A percentile compares a stretch with the other conserved stretches of the same genome.
phyloP scores from a whole-genome alignment of 805 yeast species.

The Barnettozyma sucrosica region DNA sequence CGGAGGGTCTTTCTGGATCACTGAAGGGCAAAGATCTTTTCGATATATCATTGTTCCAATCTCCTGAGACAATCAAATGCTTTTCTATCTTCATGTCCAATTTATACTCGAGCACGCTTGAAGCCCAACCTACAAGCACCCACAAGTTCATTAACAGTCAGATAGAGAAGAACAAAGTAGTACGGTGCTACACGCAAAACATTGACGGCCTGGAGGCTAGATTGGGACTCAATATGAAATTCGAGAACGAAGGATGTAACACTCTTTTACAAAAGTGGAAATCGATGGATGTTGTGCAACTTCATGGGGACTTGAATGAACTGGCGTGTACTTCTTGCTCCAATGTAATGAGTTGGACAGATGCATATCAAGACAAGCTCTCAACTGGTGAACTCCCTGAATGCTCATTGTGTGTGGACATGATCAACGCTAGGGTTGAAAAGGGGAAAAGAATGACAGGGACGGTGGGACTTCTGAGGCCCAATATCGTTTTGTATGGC shows the following conservation, averaged over 20 bases:
- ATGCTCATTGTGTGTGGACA: constrained; percentile 63
- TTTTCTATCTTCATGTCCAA: constrained; percentile 89
- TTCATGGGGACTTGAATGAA: constrained; percentile 83
- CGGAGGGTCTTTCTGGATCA: constrained; percentile 4
- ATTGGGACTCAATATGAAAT: constrained; percentile 58
- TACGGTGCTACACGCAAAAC: constrained; percentile 91
- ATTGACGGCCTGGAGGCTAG: constrained; percentile 81
- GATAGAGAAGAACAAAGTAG: constrained; percentile 51
- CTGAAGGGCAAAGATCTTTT: constrained; percentile 89
- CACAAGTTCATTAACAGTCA: constrained; percentile 55
- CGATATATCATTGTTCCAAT: constrained; percentile 76
- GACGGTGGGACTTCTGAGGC: constrained; percentile 70
- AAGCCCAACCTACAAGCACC: constrained; percentile 77
- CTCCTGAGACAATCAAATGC: constrained; percentile 55
- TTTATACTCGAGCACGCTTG: constrained; percentile 54
- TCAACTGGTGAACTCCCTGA: constrained; percentile 66
- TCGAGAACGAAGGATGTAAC: constrained; percentile 24
- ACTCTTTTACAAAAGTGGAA: constrained; percentile 43
- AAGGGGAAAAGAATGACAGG: constrained; percentile 74
- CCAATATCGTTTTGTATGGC: constrained; percentile 88
- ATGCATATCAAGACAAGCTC: constrained; percentile 40
- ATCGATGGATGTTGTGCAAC: constrained; percentile 70
- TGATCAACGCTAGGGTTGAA: constrained; percentile 48
- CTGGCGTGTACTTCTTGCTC: constrained; percentile 74
- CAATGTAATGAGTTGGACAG: constrained; percentile 54